Base-by-base conservation (phyloP, 2,329 filamentous ascomycete species). In the Tolypocladium capitatum region DNA sequence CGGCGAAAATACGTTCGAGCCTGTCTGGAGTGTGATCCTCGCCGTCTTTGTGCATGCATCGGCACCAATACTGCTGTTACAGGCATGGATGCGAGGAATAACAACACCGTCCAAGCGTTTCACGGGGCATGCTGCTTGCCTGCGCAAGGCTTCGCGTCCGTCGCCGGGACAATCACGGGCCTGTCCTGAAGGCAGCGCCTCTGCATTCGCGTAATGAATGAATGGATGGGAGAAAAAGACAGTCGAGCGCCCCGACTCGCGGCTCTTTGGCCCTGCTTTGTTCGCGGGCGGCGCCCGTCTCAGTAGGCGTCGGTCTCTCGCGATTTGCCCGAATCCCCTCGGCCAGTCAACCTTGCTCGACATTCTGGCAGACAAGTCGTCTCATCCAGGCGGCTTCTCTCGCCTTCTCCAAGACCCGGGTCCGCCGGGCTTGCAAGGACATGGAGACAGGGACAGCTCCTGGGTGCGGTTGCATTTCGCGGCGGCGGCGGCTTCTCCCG, bases 351-450 rank as follows among this genome's bases (percentile, higher is more conserved):
- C 27, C 18, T 5, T 16, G 6, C 24, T 16, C 5, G 38, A 42
- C 38, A 18, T 42, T 42, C 24, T 28, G 38, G 38, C 38, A 9
- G 14, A 4, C 21, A 20, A 21, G 43, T 24, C 24, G 24, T 24
- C 24, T 24, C 24, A 3, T 24, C 24, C 24, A 24, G 24, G 24
- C 24, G 27, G 30, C 46, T 50, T 54, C 52, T 49, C 8, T 55
- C 53, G 53, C 49, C 52, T 53, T 53, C 49, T 34, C 53, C 52
- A 52, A 53, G 43, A 45, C 48, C 46, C 48, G 50, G 34, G 46
- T 44, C 38, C n/a, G n/a, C n/a, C n/a, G n/a, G n/a, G n/a, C n/a
- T n/a, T n/a, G n/a, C n/a, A n/a, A n/a, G n/a, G n/a, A n/a, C n/a
- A n/a, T n/a, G n/a, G n/a, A n/a, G n/a, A n/a, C n/a, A n/a, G n/a